A percentile compares a stretch with the other conserved stretches of the same genome.
phyloP scores from a whole-genome alignment of 2,329 filamentous ascomycete species.

The Diaporthe velutina region DNA sequence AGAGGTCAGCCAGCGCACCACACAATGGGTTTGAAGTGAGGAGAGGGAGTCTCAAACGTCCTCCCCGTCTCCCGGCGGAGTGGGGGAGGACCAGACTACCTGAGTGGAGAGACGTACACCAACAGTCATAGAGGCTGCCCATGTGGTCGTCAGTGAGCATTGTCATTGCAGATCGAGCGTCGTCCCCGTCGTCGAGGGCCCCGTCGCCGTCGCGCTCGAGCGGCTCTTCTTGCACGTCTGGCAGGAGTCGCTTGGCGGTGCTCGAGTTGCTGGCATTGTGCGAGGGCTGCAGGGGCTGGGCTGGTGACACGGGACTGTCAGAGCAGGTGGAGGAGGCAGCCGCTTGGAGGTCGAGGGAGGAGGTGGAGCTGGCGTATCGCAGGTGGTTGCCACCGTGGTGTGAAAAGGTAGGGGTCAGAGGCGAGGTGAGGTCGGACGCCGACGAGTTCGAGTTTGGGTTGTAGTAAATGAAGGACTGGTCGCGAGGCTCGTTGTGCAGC shows the following conservation, averaged over 20 bases:
- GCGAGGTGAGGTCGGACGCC: slow-evolving; percentile 76
- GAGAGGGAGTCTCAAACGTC: neutral
- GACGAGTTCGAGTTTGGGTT: slow-evolving; percentile 67
- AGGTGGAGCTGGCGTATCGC: slow-evolving; percentile 78
- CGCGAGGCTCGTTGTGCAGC: slow-evolving; percentile 20
- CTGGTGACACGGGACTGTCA: slow-evolving; percentile 69
- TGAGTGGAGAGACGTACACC: slow-evolving; percentile 74
- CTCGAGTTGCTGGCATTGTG: slow-evolving; percentile 51
- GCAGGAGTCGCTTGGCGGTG: slow-evolving; percentile 75
- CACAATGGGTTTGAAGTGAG: neutral
- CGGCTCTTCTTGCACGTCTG: slow-evolving; percentile 88
- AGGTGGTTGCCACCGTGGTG: slow-evolving; percentile 62
- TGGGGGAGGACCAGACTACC: neutral
- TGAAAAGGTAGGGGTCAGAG: slow-evolving; percentile 78
- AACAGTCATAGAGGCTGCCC: slow-evolving; percentile 72
- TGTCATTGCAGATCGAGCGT: slow-evolving; percentile 56
- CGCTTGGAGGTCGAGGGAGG: slow-evolving; percentile 77
- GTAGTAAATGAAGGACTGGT: slow-evolving; percentile 46
- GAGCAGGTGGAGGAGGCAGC: slow-evolving; percentile 48
- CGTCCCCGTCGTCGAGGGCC: slow-evolving; percentile 60
- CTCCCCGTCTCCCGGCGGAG: neutral
- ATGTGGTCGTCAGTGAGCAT: slow-evolving; percentile 60
- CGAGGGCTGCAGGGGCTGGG: slow-evolving; percentile 50
- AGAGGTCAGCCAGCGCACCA: slow-evolving; percentile 18
- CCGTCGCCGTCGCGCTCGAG: slow-evolving; percentile 70